Base-by-base conservation (phyloP, 495 filamentous ascomycete genomes). In the Penicillium silybi region DNA sequence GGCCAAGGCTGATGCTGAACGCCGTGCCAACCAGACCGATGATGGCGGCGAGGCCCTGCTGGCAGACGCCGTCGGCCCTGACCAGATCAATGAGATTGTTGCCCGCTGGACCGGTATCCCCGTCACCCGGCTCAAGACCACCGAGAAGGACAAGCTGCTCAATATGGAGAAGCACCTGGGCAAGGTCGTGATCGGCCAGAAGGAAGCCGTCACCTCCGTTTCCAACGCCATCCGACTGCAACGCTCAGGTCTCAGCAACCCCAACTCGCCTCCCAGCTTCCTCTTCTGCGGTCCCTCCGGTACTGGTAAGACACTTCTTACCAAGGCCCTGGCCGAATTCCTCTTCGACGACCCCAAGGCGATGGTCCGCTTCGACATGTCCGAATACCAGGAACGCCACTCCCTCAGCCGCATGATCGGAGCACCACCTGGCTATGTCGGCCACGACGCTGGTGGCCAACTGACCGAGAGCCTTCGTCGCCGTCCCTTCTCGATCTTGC, bases 281-380 rank as follows among this genome's bases (percentile, higher is more conserved):
- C 80, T 98, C 48, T 98, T 98, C 81, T 96, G 93, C 62, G 93
- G 93, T 73, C 93, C 93, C 8, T 97, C 92, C 0, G 93, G 93
- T 69, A 98, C 93, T 2, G 93, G 93, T 71, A 98, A 98, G 74
- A 98, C 93, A 2, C 75, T 98, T 11, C 85, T 98, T 42, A 96
- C 92, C 50, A 98, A 98, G 70, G 91, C 90, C 8, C 80, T 98
- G 9, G 93, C 93, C 40, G 93, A 98, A 67, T 98, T 98, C 77
- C 79, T 98, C 32, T 98, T 98, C 71, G 93, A 98, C 64, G 93
- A 98, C 62, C 79, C 93, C 15, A 96, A 96, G 77, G 75, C 91
- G 16, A 98, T 98, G 93, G 95, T 98, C 63, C 89, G 93, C 15
- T 92, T 98, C 75, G 93, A 98, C 71, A 98, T 98, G 93, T 97